These are phyloP conservation scores for Vanrija humicola DNA, from an alignment of 1,284 basidiomycete species.

Conservation along the genomic window DNA sequence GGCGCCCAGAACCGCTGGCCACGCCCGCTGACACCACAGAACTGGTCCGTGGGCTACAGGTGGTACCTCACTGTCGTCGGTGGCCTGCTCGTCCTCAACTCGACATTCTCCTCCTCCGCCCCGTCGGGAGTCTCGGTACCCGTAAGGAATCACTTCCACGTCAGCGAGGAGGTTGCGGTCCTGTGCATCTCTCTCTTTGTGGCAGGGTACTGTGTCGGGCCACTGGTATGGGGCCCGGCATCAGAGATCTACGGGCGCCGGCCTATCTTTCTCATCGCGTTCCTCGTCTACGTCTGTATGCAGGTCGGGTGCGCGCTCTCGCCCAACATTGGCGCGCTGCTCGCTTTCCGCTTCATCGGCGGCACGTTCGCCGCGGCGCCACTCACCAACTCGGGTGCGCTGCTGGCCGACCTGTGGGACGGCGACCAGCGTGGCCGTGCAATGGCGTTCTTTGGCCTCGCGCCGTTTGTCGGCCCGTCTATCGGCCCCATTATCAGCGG, in stretches of 20 bases:
- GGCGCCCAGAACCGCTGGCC: too few relatives aligned
- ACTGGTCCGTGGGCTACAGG: conserved; percentile 57
- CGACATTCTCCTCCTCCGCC: conserved; percentile 51
- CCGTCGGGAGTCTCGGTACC: conserved; percentile 43
- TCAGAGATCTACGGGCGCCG: conserved; percentile 58
- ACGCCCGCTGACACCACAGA: conserved; percentile 49
- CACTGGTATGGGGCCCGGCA: conserved; percentile 57
- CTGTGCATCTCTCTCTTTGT: conserved; percentile 51
- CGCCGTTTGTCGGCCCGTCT: conserved; percentile 64
- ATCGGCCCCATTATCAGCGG: conserved; percentile 65
- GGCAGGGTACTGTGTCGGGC: conserved; percentile 56
- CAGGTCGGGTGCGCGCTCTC: conserved; percentile 62
- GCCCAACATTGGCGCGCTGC: conserved; percentile 58
- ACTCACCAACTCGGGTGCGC: conserved; percentile 53
- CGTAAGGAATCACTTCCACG: conserved; percentile 56
- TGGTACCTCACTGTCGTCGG: conserved; percentile 64
- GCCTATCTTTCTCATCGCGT: conserved; percentile 64
- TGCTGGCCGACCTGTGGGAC: conserved; percentile 64
- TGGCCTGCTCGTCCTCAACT: conserved; percentile 65
- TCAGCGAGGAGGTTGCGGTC: conserved; percentile 56
- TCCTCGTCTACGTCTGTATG: conserved; percentile 59
- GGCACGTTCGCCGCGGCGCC: conserved; percentile 57
- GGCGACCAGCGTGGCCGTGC: conserved; percentile 64
- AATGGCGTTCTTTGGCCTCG: conserved; percentile 63
- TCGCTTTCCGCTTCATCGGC: conserved; percentile 65